A percentile compares a stretch with the other conserved stretches of the same genome.
Conservation (phyloP, 2,329 filamentous ascomycete genomes). For the Piedraia hortae region DNA sequence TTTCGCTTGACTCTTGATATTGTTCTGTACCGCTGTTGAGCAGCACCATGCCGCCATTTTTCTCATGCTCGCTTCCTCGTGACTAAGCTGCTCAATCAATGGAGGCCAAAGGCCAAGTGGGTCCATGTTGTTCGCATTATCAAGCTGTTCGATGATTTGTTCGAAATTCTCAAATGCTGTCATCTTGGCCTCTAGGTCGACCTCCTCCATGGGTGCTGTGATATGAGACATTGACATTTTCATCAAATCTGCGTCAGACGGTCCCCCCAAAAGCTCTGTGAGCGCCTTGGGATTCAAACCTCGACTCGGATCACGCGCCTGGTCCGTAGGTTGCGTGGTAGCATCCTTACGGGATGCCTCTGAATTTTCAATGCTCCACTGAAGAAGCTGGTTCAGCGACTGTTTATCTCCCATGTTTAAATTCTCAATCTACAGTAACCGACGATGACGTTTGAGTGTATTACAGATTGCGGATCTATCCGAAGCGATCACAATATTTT, state of each 20-base stretch:
- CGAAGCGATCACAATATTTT: no score
- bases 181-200: conserved; percentile 47
- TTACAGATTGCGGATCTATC: no score
- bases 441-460: no score
- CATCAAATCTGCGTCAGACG: conserved; percentile 83
- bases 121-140: conserved; percentile 89
- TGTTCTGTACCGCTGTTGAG: conserved; percentile 90
- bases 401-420: conserved; percentile 3
- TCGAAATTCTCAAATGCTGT: conserved; percentile 87
- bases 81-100: conserved; percentile 39
- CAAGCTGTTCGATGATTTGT: conserved; percentile 69
- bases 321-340: conserved; percentile 6
- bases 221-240: conserved; percentile 55
- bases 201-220: conserved; percentile 23
- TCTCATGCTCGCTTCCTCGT: conserved; percentile 43
- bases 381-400: conserved; percentile 44
- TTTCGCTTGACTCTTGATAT: conserved; percentile 56
- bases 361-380: conserved; percentile 48
- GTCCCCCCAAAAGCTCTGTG: conserved; percentile 50
- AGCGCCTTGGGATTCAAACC: conserved; percentile 42
- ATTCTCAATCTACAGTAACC: no score
- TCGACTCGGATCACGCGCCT: conserved; percentile 12
- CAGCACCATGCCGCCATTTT: conserved; percentile 83
- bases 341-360: conserved; percentile 14
- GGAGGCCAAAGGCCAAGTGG: conserved; percentile 57